These are phyloP conservation scores for Aurifilum marmelostoma DNA, from an alignment of 2,329 filamentous ascomycete species.

Conservation along the genomic window DNA sequence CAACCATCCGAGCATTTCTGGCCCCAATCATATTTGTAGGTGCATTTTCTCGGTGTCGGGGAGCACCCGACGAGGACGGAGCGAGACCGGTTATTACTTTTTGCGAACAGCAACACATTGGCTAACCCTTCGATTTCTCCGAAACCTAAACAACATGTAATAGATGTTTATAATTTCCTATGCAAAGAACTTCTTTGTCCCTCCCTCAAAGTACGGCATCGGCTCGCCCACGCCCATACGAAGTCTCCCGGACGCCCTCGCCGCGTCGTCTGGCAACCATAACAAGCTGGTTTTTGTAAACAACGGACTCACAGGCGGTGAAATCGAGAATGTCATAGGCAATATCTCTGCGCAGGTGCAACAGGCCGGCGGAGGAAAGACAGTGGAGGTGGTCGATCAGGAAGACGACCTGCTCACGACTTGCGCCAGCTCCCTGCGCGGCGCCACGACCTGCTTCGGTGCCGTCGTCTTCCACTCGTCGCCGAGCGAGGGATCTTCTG, in stretches of 20 bases:
- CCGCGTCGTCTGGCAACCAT: constrained; percentile 46
- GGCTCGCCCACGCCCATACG: constrained; percentile 64
- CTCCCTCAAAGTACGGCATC: constrained; percentile 76
- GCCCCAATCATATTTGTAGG: constrained; percentile 37
- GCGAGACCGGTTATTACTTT: no score
- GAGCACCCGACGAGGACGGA: no score
- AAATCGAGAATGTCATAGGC: constrained; percentile 73
- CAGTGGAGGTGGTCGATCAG: constrained; percentile 32
- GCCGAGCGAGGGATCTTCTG: constrained; percentile 57
- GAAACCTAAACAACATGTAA: background rate
- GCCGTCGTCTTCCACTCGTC: constrained; percentile 74
- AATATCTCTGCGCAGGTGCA: constrained; percentile 61
- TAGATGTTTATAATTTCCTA: constrained; percentile 63
- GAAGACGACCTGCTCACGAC: constrained; percentile 35
- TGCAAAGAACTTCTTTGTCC: constrained; percentile 81
- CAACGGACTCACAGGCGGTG: constrained; percentile 68
- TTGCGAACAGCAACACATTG: no score
- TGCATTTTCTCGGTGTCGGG: background rate
- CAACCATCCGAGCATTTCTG: constrained; percentile 58
- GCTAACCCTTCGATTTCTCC: constrained; percentile 1
- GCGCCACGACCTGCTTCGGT: constrained; percentile 72
- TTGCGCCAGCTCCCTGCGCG: constrained; percentile 63
- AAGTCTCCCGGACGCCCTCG: constrained; percentile 66
- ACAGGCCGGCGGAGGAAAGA: constrained; percentile 32
- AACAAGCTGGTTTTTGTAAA: constrained; percentile 79